Evolutionary conservation across 2,329 filamentous ascomycete species (phyloP).

Genomic region (Claviceps citrina): DNA sequence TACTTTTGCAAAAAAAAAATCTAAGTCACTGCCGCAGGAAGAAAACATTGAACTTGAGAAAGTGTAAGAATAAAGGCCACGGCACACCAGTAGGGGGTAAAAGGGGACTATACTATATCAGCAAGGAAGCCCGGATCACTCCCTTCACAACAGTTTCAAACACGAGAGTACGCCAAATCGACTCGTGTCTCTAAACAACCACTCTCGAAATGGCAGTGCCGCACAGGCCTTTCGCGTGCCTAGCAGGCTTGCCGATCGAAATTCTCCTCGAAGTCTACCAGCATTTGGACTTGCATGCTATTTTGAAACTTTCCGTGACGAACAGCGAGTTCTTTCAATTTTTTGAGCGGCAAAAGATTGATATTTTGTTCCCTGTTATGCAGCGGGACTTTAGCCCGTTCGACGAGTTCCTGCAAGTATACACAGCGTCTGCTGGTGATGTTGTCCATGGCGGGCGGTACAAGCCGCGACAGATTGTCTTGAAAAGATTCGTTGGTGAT

Average conservation of each 20-base stretch:
- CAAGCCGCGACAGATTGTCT: conserved; percentile 23
- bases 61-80: too few relatives aligned
- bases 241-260: conserved; percentile 28
- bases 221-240: conserved; percentile 7
- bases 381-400: conserved; percentile 28
- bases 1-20: neutral
- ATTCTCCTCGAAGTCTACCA: conserved; percentile 33
- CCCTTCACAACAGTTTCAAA: neutral
- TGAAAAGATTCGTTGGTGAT: conserved; percentile 22
- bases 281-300: conserved; percentile 25
- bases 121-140: neutral
- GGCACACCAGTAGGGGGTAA: neutral
- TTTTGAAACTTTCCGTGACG: conserved; percentile 23
- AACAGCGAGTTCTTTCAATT: conserved; percentile 25
- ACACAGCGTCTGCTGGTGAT: conserved; percentile 27
- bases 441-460: conserved; percentile 20
- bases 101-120: neutral
- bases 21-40: neutral
- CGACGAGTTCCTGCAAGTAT: conserved; percentile 30
- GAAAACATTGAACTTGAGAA: too few relatives aligned
- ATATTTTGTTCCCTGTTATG: conserved; percentile 28
- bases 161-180: neutral
- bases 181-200: neutral
- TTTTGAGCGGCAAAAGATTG: conserved; percentile 24
- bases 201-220: conserved; percentile 9